Conservation (phyloP, 495 filamentous ascomycete species). For the Lentithecium fluviatile region DNA sequence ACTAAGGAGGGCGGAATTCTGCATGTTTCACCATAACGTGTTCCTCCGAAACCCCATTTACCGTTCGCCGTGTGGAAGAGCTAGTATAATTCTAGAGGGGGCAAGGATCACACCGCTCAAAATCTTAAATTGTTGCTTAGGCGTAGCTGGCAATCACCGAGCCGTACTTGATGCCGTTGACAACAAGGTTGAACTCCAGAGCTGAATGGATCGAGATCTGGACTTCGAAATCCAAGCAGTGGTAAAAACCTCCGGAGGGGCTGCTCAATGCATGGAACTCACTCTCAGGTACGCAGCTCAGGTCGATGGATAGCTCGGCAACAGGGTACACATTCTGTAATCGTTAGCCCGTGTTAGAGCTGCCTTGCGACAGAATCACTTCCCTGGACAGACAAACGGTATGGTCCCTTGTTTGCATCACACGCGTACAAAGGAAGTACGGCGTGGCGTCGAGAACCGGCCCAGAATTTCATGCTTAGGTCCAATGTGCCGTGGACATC, state of each 20-base stretch:
- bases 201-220: slow-evolving; percentile 7
- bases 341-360: neutral
- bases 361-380: neutral
- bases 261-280: slow-evolving; percentile 1
- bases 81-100: no score
- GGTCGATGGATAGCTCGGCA: slow-evolving; percentile 5
- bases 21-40: no score
- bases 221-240: slow-evolving; percentile 4
- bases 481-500: slow-evolving; percentile 3
- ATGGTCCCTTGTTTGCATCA: neutral
- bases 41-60: no score
- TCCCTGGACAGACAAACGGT: neutral
- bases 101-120: neutral
- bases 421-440: no score
- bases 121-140: neutral
- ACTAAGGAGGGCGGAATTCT: no score
- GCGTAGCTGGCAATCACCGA: slow-evolving; percentile 17
- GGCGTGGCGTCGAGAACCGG: no score
- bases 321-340: slow-evolving; percentile 15
- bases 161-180: slow-evolving; percentile 15
- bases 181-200: slow-evolving; percentile 14
- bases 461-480: neutral
- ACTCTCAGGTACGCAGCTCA: slow-evolving; percentile 7
- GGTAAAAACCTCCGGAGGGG: neutral
- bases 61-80: no score